Evolutionary conservation across 345 rosid species (phyloP).

Genomic region (Pistacia atlantica): DNA sequence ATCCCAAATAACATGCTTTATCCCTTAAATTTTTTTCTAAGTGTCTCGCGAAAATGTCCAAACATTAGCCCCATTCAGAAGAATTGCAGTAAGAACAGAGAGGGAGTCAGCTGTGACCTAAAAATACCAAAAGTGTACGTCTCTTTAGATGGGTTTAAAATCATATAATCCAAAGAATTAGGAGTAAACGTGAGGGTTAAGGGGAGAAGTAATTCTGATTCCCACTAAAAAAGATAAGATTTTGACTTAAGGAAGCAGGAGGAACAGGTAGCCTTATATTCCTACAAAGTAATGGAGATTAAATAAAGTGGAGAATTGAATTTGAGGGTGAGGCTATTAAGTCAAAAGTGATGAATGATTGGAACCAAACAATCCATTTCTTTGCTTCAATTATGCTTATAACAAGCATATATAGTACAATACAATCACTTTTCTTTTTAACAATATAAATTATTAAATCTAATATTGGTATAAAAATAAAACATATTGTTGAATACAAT

Average conservation of each 20-base stretch:
- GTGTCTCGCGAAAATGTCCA: constrained; percentile 3
- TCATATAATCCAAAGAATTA: not conserved
- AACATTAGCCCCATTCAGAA: not conserved
- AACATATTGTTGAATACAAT: too few relatives aligned
- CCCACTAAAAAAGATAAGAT: not conserved
- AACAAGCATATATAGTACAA: not conserved
- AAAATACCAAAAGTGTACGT: too few relatives aligned
- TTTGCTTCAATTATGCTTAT: constrained; percentile 15
- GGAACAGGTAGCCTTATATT: not conserved
- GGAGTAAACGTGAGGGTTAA: not conserved
- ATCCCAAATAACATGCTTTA: not conserved
- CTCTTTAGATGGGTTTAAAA: too few relatives aligned
- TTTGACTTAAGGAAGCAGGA: constrained; percentile 6
- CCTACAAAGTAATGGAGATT: not conserved
- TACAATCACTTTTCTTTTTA: not conserved
- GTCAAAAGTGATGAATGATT: constrained; percentile 32
- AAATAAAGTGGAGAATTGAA: constrained; percentile 11
- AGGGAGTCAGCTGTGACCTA: not conserved
- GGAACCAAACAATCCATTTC: not conserved
- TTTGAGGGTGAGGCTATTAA: not conserved
- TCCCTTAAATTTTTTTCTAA: not conserved
- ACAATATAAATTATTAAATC: not conserved
- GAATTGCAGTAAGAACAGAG: not conserved
- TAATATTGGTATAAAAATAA: too few relatives aligned
- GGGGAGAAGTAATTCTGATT: not conserved